Percentiles rank a stretch among this genome's conserved stretches.
Evolutionary conservation across 2,329 filamentous ascomycete species (phyloP).

Genomic region (Metarhizium humberi): DNA sequence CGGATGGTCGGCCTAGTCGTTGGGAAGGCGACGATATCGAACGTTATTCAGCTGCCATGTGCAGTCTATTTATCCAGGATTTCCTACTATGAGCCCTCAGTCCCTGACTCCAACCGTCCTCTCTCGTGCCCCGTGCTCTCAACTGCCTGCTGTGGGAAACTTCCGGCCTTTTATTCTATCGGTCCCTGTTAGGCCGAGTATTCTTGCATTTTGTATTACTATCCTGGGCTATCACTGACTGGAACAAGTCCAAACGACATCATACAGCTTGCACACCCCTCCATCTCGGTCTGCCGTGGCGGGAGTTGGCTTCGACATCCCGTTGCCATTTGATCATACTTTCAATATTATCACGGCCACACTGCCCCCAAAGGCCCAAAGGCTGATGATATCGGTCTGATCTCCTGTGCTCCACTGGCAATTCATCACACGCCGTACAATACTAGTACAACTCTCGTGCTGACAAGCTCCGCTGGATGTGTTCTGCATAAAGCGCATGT

Average conservation of each 20-base stretch:
- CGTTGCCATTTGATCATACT: background rate
- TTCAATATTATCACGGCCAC: background rate
- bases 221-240: background rate
- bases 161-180: no score
- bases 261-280: background rate
- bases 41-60: no score
- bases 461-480: background rate
- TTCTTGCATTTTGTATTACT: no score
- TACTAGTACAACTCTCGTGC: background rate
- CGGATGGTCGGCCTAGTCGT: no score
- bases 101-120: no score
- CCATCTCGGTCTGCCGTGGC: background rate
- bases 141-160: no score
- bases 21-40: no score
- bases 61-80: no score
- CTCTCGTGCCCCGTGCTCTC: no score
- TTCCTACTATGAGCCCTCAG: no score
- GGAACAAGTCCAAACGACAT: background rate
- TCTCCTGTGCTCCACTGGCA: background rate
- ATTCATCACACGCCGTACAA: background rate
- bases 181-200: no score
- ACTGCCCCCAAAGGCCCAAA: background rate
- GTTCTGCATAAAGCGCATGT: background rate
- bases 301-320: background rate
- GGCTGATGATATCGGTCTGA: background rate